Evolutionary conservation across 208 protist genomes (phyloP).

Genomic region (Leishmania amazonensis): DNA sequence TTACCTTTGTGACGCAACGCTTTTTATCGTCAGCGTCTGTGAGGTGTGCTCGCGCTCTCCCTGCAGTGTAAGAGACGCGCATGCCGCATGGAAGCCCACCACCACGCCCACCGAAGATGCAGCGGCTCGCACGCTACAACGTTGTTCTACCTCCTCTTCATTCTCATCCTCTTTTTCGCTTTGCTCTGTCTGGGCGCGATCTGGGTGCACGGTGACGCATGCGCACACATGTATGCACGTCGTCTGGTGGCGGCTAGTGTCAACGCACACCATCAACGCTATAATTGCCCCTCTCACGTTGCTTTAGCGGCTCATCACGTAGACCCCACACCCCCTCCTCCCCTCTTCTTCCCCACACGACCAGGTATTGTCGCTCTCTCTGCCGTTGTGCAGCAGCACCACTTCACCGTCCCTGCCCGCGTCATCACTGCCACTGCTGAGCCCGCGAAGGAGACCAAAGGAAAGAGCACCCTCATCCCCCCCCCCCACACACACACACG

Average conservation of each 20-base stretch:
- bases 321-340: not conserved
- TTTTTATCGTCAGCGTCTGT: not conserved
- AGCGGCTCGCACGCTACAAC: not conserved
- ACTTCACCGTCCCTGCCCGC: not conserved
- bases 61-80: not conserved
- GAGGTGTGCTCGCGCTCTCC: not conserved
- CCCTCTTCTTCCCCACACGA: not conserved
- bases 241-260: not conserved
- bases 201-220: not conserved
- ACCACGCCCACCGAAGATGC: not conserved
- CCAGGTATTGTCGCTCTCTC: not conserved
- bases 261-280: not conserved
- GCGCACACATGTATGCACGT: conserved; percentile 7
- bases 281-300: not conserved
- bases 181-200: not conserved
- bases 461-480: not conserved
- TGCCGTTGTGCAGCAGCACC: not conserved
- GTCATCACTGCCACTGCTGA: not conserved
- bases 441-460: not conserved
- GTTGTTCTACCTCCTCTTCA: not conserved
- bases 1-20: not conserved
- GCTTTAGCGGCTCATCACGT: not conserved
- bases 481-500: not conserved
- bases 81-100: not conserved
- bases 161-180: not conserved